Base-by-base conservation (phyloP, 345 rosid species). In the Ceriops decandra region DNA sequence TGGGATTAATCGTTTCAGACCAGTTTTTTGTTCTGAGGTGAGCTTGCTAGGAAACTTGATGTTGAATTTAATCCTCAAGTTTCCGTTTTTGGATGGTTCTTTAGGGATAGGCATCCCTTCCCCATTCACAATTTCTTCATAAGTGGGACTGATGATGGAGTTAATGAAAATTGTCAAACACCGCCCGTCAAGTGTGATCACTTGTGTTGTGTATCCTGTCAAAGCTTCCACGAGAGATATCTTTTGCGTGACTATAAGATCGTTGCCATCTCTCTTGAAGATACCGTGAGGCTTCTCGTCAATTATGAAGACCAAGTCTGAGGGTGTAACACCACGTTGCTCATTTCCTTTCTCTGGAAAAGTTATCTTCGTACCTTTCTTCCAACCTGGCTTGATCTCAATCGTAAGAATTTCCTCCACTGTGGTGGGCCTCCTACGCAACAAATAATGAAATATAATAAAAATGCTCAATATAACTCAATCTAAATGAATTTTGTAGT, bases 101-200 rank as follows among this genome's bases (percentile, higher is more conserved):
- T 90, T 90, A 19, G 91, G 86, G 52, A 92, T 80, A 1, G 98
- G 98, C 98, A 92, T 92, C 42, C 98, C 98, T 76, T 92, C 95
- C 1, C 93, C 91, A 67, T 78, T 80, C 16, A 92, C 82, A 0
- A 88, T 84, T 76, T 92, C 96, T 81, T 92, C 98, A 52, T 90
- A 90, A 4, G 87, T 79, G 7, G 96, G 95, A 58, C 77, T 84
- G 67, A 92, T 82, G 69, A 92, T 70, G 64, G 69, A 66, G 72
- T 76, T 85, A 30, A 92, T 70, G 0, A 84, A 81, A 36, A 90
- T 64, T 0, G 90, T 70, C 21, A 90, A 81, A 47, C 61, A 81
- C 74, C 95, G 82, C 7, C 96, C 95, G 28, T 92, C 98, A 3
- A 92, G 91, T 0, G 91, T 82, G 0, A 85, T 84, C 52, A 92